A percentile compares a stretch with the other conserved stretches of the same genome.
Conservation (phyloP, 1,139 yeast genomes). For the Sugiyamaella paludigena region DNA sequence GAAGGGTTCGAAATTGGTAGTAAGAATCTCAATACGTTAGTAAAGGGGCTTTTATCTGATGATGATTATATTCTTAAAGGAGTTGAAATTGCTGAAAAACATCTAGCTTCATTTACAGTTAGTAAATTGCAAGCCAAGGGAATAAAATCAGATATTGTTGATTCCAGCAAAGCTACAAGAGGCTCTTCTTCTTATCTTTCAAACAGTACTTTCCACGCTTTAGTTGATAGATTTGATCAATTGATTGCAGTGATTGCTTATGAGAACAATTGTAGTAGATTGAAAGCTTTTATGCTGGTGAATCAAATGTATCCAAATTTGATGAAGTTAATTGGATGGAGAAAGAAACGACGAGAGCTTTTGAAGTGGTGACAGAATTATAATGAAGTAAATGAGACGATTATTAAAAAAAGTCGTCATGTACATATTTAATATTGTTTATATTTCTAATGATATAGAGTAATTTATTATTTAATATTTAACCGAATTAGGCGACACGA, state of each 20-base stretch:
- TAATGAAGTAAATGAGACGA: not conserved
- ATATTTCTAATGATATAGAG: not conserved
- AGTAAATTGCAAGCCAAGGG: constrained; percentile 34
- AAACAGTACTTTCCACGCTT: constrained; percentile 10
- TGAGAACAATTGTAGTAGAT: constrained; percentile 9
- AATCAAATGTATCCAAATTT: constrained; percentile 15
- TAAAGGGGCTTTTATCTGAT: constrained; percentile 34
- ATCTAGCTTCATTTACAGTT: constrained; percentile 30
- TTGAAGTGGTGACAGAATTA: not conserved
- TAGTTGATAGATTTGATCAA: constrained; percentile 8
- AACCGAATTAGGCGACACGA: too few species aligned
- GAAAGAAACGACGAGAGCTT: not conserved
- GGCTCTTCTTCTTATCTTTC: constrained; percentile 5
- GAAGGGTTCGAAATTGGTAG: constrained; percentile 42
- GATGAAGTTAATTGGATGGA: constrained; percentile 9
- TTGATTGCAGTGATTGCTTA: constrained; percentile 10
- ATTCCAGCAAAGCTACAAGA: not conserved
- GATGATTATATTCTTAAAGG: constrained; percentile 38
- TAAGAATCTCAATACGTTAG: constrained; percentile 42
- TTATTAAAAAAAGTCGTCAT: not conserved
- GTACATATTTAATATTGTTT: not conserved
- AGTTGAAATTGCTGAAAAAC: constrained; percentile 40
- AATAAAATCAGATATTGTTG: constrained; percentile 8
- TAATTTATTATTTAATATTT: not conserved
- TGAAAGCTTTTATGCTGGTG: constrained; percentile 9